phyloP scores from a whole-genome alignment of 2,329 filamentous ascomycete species.

The Zasmidium citrigriseum region DNA sequence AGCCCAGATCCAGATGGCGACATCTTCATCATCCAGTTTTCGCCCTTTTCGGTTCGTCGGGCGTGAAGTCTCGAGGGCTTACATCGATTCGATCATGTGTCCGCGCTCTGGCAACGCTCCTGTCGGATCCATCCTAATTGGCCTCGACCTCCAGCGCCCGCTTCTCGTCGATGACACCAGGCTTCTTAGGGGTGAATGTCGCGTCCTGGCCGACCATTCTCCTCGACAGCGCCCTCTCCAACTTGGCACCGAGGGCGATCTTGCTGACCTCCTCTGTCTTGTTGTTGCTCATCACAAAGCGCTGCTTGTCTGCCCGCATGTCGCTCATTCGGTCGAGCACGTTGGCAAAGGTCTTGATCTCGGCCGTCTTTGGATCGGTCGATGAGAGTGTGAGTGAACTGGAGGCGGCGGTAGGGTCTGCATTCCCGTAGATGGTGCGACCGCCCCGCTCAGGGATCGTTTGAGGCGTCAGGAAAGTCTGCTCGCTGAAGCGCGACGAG shows the following conservation, averaged over 20 bases:
- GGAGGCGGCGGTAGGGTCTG: conserved; percentile 19
- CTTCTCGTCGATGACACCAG: conserved; percentile 23
- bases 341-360: conserved; percentile 75
- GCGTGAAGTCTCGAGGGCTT: neutral
- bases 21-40: neutral
- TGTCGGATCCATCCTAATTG: conserved; percentile 15
- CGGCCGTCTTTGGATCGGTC: conserved; percentile 56
- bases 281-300: conserved; percentile 74
- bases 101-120: neutral
- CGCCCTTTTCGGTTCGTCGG: neutral
- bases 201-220: conserved; percentile 89
- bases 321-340: conserved; percentile 87
- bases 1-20: neutral
- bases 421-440: conserved; percentile 17
- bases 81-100: neutral
- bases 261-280: conserved; percentile 83
- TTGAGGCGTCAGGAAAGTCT: conserved; percentile 21
- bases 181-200: conserved; percentile 58
- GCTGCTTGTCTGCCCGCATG: conserved; percentile 78
- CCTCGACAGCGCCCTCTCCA: conserved; percentile 81
- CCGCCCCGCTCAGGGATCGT: conserved; percentile 21
- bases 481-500: conserved; percentile 24
- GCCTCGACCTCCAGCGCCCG: conserved; percentile 22
- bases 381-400: conserved; percentile 32
- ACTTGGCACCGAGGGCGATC: conserved; percentile 83